Evolutionary conservation across 768 basidiomycete species (phyloP).

Genomic region (Russula earlei): DNA sequence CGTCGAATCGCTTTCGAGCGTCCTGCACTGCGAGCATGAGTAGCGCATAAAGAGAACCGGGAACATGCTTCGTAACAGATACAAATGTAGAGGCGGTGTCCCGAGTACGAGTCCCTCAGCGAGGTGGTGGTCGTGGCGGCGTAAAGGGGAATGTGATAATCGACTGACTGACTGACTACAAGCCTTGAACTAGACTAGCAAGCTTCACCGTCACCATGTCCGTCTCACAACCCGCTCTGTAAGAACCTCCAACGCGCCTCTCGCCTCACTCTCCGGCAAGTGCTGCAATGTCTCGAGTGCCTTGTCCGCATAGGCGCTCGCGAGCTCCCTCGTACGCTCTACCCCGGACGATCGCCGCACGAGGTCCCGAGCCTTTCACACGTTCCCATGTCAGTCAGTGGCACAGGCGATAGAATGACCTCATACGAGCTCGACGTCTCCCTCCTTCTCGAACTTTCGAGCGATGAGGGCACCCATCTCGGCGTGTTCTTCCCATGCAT

Average conservation of each 20-base stretch:
- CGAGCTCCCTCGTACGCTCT: conserved; percentile 69
- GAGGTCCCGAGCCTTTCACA: conserved; percentile 52
- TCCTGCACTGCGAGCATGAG: conserved; percentile 15
- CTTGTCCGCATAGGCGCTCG: conserved; percentile 61
- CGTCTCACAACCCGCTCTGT: conserved; percentile 59
- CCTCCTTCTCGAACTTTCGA: conserved; percentile 64
- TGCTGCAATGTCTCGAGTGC: conserved; percentile 59
- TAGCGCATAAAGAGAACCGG: conserved; percentile 5
- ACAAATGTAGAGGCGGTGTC: not conserved
- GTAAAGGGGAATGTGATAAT: not conserved
- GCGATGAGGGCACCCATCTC: conserved; percentile 68
- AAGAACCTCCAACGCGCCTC: conserved; percentile 62
- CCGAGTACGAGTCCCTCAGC: not conserved
- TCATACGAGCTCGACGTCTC: conserved; percentile 73
- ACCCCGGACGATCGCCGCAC: conserved; percentile 67
- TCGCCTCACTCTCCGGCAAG: conserved; percentile 77
- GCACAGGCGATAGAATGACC: not conserved
- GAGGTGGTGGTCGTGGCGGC: conserved; percentile 5
- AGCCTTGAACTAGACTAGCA: no score
- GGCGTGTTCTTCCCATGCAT: conserved; percentile 78
- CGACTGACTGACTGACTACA: not conserved
- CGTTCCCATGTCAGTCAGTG: not conserved
- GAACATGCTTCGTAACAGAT: conserved; percentile 15
- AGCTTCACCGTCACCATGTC: conserved; percentile 33
- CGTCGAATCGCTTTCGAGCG: not conserved